These are phyloP conservation scores for Blastocystis hominis DNA, from an alignment of 352 stramenopile genomes.

Conservation along the genomic window DNA sequence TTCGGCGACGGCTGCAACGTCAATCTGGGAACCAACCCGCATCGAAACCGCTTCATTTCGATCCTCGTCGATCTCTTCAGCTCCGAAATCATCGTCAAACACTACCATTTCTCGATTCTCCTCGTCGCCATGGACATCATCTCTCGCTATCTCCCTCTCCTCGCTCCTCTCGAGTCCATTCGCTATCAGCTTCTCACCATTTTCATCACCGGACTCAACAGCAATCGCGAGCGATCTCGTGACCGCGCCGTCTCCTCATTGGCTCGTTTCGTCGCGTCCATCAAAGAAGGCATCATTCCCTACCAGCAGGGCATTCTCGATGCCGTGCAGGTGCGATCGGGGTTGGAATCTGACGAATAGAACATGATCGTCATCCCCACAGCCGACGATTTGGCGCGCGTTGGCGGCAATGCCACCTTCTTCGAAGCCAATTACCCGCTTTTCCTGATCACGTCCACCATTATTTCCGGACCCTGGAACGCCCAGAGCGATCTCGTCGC, in stretches of 20 bases:
- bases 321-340: neutral
- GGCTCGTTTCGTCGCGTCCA: neutral
- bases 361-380: neutral
- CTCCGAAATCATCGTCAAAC: neutral
- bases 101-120: constrained; percentile 10
- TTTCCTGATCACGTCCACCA: constrained; percentile 37
- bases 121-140: constrained; percentile 19
- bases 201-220: constrained; percentile 16
- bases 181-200: neutral
- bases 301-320: constrained; percentile 50
- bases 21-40: neutral
- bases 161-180: neutral
- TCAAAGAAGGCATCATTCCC: neutral
- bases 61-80: neutral
- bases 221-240: neutral
- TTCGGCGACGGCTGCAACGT: constrained; percentile 46
- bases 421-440: constrained; percentile 35
- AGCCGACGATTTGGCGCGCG: neutral
- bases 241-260: neutral
- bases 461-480: constrained; percentile 29
- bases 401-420: neutral
- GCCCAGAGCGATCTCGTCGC: neutral
- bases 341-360: neutral
- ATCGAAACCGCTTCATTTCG: neutral
- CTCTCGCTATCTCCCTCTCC: neutral